Base-by-base conservation (phyloP, 148 eudicot genomes). In the Camellia granthamiana region DNA sequence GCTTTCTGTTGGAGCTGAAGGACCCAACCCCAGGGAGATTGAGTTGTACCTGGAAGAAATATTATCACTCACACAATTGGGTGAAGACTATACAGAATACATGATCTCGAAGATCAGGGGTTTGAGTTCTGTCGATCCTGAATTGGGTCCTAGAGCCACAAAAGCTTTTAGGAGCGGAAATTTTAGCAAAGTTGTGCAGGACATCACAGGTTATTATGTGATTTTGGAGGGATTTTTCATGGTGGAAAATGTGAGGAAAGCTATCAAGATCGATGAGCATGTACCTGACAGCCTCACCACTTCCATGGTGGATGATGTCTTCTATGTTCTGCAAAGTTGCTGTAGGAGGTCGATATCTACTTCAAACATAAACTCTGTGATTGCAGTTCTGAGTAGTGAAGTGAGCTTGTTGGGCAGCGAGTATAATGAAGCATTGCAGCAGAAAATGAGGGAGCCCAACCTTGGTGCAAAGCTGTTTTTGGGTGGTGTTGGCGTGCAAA, bases 161-260 rank as follows among this genome's bases (percentile, higher is more conserved):
- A 92, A 90, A 78, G 92, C 97, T 42, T 93, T 95, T 77, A 88
- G 90, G 88, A 89, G 93, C 78, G 97, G 97, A 47, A 92, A 82
- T 83, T 92, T 95, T 77, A 95, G 94, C 80, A 89, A 84, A 82
- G 96, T 91, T 77, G 91, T 89, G 79, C 94, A 90, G 79, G 99
- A 95, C 23, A 87, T 93, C 5, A 93, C 96, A 3, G 94, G 97
- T 43, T 95, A 90, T 83, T 95, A 95, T 83, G 97, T 95, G 51
- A 88, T 95, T 42, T 84, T 95, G 84, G 99, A 95, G 88, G 97
- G 92, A 64, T 95, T 88, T 84, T 95, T 93, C 76, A 95, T 95
- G 99, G 99, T 93, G 84, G 99, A 95, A 79, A 95, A 95, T 88
- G 99, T 95, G 67, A 93, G 97, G 84, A 95, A 95, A 89, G 99